A percentile compares a stretch with the other conserved stretches of the same genome.
These are phyloP conservation scores for Phytophthora niederhauseri DNA, from an alignment of 352 stramenopile species.

Conservation along the genomic window DNA sequence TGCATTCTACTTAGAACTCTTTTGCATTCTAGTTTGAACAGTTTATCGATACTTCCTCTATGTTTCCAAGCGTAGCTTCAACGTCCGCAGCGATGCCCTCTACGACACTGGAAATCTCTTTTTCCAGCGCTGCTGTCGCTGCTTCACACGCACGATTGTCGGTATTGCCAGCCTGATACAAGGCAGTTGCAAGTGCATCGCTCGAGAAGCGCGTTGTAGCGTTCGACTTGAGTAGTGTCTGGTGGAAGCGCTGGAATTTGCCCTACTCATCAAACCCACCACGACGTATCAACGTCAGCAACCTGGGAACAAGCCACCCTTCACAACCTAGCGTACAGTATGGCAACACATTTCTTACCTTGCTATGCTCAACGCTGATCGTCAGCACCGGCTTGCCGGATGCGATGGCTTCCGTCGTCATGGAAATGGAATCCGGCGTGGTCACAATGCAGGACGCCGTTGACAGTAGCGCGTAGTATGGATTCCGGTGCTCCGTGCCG, in stretches of 20 bases:
- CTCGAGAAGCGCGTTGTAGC: constrained; percentile 39
- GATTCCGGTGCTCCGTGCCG: constrained; percentile 54
- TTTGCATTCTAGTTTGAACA: constrained; percentile 3
- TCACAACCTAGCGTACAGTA: neutral
- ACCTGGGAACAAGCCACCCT: neutral
- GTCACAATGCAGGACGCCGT: constrained; percentile 61
- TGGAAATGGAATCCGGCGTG: constrained; percentile 82
- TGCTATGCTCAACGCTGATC: constrained; percentile 50
- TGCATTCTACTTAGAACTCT: constrained; percentile 6
- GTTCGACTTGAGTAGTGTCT: constrained; percentile 35
- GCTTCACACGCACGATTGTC: neutral
- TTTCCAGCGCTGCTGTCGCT: constrained; percentile 39
- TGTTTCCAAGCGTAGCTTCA: constrained; percentile 4
- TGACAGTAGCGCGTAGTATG: constrained; percentile 64
- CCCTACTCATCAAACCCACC: constrained; percentile 25
- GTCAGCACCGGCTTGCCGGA: constrained; percentile 60
- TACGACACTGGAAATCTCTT: constrained; percentile 42
- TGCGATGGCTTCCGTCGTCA: constrained; percentile 79
- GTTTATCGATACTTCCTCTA: constrained; percentile 3
- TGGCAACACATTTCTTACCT: constrained; percentile 27
- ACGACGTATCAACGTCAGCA: neutral
- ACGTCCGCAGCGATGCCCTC: constrained; percentile 23
- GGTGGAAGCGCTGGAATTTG: constrained; percentile 69
- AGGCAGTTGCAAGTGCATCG: constrained; percentile 12
- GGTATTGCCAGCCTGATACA: neutral